Evolutionary conservation across 495 filamentous ascomycete genomes (phyloP), one percentile per base, ranked within the genome.

Genomic region (Aspergillus saccharolyticus): DNA sequence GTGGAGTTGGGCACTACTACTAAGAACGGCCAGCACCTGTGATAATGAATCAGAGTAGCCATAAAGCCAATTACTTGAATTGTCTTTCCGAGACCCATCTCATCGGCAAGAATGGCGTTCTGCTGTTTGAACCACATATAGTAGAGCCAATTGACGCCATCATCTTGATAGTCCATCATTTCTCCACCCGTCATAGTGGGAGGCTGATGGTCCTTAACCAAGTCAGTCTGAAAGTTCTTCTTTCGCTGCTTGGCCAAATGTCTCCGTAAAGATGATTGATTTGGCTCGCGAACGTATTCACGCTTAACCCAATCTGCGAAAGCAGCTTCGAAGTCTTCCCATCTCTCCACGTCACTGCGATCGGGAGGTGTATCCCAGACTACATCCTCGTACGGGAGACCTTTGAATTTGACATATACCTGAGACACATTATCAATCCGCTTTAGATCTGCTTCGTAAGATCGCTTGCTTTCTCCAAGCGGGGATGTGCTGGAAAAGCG

Each of bases 51-150:
- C n/a, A 99, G 70, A 15, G 88, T 83, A 9, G 88, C 83, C 9
- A 99, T 74, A 51, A 96, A 81, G 2, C 84, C 85, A 54, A 99
- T 91, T 51, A 97, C 83, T 68, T 99, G 95, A 48, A 99, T 89
- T 0, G 95, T 99, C 76, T 99, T 99, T 22, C 95, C 95, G 10
- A 99, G 83, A 4, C 95, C 95, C 95, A 99, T 99, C 67, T 99
- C 95, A 63, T 99, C 95, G 2, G 95, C 95, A 2, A 99, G 82
- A 63, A 99, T 94, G n/a, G 88, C 87, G 63, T 95, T 97, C 58
- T 89, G 80, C 58, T 85, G 77, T 48, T 82, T 74, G 58, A 88
- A 83, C 77, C 90, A 96, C 66, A 90, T 92, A 68, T 90, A 96
- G 56, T 96, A 87, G n/a, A 97, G 82, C 91, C 94, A 99, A 66